These are phyloP conservation scores for Bromus sterilis DNA, from an alignment of 176 grass and related monocot genomes.

Conservation along the genomic window DNA sequence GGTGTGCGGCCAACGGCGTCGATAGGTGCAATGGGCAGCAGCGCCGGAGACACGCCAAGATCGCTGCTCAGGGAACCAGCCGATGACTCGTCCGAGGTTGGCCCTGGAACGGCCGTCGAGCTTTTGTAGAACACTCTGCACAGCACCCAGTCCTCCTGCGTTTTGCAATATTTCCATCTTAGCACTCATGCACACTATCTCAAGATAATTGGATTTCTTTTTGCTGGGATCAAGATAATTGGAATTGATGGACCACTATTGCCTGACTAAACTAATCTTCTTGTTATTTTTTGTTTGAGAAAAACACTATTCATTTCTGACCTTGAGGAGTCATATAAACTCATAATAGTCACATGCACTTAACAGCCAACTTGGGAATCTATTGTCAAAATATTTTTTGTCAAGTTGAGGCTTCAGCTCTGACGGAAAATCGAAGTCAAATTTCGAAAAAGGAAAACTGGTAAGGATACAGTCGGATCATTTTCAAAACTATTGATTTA, in stretches of 20 bases:
- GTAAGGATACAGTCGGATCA: background rate
- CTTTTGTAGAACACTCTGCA: constrained; percentile 57
- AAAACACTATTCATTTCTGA: background rate
- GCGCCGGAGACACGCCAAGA: background rate
- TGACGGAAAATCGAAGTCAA: background rate
- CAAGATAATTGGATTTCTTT: background rate
- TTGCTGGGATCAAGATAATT: too few relatives aligned
- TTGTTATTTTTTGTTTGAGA: background rate
- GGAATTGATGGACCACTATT: too few relatives aligned
- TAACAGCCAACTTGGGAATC: background rate
- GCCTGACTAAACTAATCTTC: background rate
- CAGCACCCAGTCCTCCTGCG: constrained; percentile 68
- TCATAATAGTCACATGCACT: background rate
- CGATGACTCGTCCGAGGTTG: background rate
- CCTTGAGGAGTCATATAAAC: background rate
- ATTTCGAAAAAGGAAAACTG: background rate
- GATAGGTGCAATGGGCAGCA: background rate
- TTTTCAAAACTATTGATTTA: background rate
- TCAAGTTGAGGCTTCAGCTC: background rate
- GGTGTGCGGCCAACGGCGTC: background rate
- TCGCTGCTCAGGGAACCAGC: background rate
- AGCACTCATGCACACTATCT: background rate
- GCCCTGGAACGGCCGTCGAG: background rate
- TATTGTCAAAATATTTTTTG: background rate
- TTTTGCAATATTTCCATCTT: background rate